Percentiles rank a stretch among this genome's conserved stretches.
phyloP scores from a whole-genome alignment of 1,284 basidiomycete genomes.

The Mycena sp. region DNA sequence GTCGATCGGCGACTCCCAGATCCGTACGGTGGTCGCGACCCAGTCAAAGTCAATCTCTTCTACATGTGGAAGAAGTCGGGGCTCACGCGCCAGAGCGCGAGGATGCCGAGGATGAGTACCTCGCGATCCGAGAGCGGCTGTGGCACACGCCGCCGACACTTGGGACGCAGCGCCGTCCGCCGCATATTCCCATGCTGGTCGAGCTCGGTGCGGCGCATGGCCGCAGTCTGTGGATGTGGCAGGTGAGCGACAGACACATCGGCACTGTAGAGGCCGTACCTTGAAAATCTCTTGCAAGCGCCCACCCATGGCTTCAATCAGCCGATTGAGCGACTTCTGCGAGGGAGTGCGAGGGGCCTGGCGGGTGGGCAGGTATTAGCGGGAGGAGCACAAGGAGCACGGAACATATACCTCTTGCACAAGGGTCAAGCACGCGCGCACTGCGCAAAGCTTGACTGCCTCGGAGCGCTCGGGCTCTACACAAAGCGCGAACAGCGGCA shows the following conservation, averaged over 20 bases:
- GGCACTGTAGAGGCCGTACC: conserved; percentile 44
- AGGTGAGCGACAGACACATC: conserved; percentile 19
- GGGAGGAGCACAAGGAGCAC: conserved; percentile 5
- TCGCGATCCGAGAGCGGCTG: conserved; percentile 73
- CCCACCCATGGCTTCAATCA: conserved; percentile 55
- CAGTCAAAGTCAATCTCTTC: conserved; percentile 52
- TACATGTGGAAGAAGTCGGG: conserved; percentile 53
- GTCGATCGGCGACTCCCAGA: conserved; percentile 73
- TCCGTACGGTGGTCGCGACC: conserved; percentile 54
- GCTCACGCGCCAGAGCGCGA: conserved; percentile 73
- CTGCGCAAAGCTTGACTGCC: conserved; percentile 80
- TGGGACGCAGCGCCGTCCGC: conserved; percentile 65
- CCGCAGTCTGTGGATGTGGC: conserved; percentile 49
- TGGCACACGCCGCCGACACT: conserved; percentile 60
- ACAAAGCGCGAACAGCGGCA: conserved; percentile 68
- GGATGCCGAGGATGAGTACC: conserved; percentile 68
- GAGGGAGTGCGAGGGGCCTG: conserved; percentile 66
- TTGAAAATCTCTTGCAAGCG: conserved; percentile 65
- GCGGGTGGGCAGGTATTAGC: neutral
- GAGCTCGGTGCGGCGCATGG: conserved; percentile 64
- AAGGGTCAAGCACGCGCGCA: conserved; percentile 72
- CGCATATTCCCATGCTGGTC: conserved; percentile 65
- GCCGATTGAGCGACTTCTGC: conserved; percentile 61
- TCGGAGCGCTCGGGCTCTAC: conserved; percentile 81
- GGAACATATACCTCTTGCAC: conserved; percentile 51